Base-by-base conservation (phyloP, 805 yeast genomes). In the Zygotorulaspora florentina region DNA sequence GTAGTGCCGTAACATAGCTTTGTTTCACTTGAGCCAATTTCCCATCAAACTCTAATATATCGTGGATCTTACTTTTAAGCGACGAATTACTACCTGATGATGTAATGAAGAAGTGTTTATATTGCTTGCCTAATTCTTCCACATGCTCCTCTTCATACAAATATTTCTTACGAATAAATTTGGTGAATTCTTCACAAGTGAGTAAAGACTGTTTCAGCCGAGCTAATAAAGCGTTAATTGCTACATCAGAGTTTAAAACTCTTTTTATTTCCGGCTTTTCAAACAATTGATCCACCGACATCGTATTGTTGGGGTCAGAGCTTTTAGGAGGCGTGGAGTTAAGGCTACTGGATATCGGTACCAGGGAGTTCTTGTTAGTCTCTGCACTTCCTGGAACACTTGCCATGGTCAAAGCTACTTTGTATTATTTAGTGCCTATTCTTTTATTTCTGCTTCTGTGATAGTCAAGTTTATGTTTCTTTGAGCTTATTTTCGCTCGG, bases 111-210 rank as follows among this genome's bases (percentile, higher is more conserved):
- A 65, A 65, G 50, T 81, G 76, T 18, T 76, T 70, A 1, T 87
- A 78, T 27, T 83, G 79, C 66, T 89, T 87, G 56, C 80, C 80
- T 53, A 87, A 67, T 57, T 87, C 95, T 45, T 75, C 75, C 35
- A 79, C 79, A 62, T 87, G 86, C 47, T 85, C 95, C 53, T 83
- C 86, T 64, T 88, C 96, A 42, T 83, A 74, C 28, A 77, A 69
- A 25, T 88, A 88, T 57, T 86, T 84, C 66, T 83, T 86, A 62
- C 84, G 85, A 45, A 91, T 70, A 64, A 79, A 93, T 54, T 80
- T 79, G 25, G 87, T 73, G 56, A 88, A 83, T 60, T 93, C 98
- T 58, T 89, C 96, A 53, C 95, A 83, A 0, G 95, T 82, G 49
- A 75, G 74, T 36, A 90, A 73, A 47, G 89, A 80, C 64, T 84